Percentiles rank a stretch among this genome's conserved stretches.
Evolutionary conservation across 164 flowering plant genomes (phyloP).

Genomic region (Chimonanthus praecox): DNA sequence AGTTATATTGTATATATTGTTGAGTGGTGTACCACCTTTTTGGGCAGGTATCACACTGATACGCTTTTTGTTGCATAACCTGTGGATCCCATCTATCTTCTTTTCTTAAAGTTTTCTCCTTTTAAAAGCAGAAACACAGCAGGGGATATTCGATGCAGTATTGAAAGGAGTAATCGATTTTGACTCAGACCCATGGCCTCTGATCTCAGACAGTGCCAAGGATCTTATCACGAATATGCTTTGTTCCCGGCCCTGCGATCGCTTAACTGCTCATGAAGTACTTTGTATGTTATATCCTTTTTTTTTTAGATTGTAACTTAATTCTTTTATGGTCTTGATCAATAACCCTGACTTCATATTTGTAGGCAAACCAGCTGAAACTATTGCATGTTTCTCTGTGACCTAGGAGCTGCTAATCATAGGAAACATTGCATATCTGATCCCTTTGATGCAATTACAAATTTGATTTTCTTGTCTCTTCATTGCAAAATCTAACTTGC

Average conservation of each 20-base stretch:
- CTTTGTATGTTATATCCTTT: constrained; percentile 48
- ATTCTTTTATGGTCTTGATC: neutral
- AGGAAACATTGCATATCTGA: neutral
- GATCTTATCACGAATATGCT: constrained; percentile 89
- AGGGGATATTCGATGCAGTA: constrained; percentile 77
- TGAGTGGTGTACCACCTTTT: constrained; percentile 97
- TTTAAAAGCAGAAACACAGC: constrained; percentile 51
- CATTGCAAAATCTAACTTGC: no score
- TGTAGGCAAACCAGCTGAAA: neutral
- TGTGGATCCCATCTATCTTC: neutral
- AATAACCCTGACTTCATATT: neutral
- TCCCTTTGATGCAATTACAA: neutral
- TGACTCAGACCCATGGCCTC: constrained; percentile 96
- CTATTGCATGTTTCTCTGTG: neutral
- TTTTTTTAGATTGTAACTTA: neutral
- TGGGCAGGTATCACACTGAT: constrained; percentile 74
- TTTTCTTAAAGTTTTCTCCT: neutral
- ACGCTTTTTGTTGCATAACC: neutral
- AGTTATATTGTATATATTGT: constrained; percentile 75
- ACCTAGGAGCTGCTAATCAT: neutral
- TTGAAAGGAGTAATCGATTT: constrained; percentile 89
- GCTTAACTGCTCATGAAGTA: constrained; percentile 95
- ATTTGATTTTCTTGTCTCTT: no score
- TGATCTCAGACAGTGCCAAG: constrained; percentile 93
- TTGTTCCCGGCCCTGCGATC: constrained; percentile 66